phyloP scores from a whole-genome alignment of 2,329 filamentous ascomycete species.

The Neonectria punicea region DNA sequence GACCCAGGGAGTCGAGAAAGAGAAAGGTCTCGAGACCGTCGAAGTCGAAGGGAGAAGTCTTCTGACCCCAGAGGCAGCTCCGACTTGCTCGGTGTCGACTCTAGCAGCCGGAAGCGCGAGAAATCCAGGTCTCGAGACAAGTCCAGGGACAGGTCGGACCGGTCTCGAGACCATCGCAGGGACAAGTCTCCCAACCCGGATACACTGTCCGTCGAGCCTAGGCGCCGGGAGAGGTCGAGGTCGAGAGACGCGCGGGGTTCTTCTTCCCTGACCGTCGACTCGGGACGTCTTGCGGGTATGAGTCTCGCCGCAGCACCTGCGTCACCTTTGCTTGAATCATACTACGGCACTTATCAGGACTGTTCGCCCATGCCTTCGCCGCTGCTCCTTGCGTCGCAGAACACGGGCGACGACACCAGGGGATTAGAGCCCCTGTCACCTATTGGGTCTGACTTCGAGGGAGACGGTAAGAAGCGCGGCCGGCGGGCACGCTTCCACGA shows the following conservation, averaged over 20 bases:
- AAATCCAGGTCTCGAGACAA: conserved; percentile 31
- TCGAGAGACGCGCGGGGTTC: conserved; percentile 34
- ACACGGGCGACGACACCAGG: conserved; percentile 60
- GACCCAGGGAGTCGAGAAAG: conserved; percentile 52
- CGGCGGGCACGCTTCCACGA: conserved; percentile 85
- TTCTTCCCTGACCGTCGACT: conserved; percentile 62
- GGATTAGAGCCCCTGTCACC: conserved; percentile 64
- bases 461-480: conserved; percentile 57
- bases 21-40: conserved; percentile 48
- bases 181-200: conserved; percentile 38
- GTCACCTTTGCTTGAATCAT: conserved; percentile 90
- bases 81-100: conserved; percentile 37
- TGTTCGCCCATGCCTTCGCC: conserved; percentile 95
- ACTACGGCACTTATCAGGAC: conserved; percentile 92
- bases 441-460: conserved; percentile 57
- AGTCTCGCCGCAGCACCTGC: conserved; percentile 71
- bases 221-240: conserved; percentile 33
- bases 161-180: conserved; percentile 33
- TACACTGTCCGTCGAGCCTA: conserved; percentile 27
- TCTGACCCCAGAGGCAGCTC: conserved; percentile 32
- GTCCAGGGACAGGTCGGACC: conserved; percentile 39
- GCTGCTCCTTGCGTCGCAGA: conserved; percentile 64
- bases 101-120: conserved; percentile 37
- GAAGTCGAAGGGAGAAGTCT: conserved; percentile 45
- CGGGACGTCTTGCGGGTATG: conserved; percentile 52